Evolutionary conservation across 169 alveolate species (phyloP).

Genomic region (Plasmodium cynomolgi): DNA sequence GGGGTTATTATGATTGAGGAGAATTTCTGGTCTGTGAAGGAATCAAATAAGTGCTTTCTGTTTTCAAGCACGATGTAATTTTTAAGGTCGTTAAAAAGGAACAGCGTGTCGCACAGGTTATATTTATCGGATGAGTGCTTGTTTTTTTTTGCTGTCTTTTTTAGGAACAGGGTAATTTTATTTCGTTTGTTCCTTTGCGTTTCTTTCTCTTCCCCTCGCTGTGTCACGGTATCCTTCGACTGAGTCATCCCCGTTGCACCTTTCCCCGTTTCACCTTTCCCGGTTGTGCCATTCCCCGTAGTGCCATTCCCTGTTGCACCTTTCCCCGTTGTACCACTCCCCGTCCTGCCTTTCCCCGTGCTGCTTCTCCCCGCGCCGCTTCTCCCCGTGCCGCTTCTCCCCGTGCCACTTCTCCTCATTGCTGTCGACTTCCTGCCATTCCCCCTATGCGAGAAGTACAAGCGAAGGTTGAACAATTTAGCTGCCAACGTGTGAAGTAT

Average conservation of each 20-base stretch:
- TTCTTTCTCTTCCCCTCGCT: slow-evolving; percentile 18
- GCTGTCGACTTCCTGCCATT: neutral
- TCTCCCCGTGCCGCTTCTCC: neutral
- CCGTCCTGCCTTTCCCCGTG: neutral
- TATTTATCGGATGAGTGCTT: neutral
- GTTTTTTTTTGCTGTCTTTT: slow-evolving; percentile 24
- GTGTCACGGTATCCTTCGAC: neutral
- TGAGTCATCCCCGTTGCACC: neutral
- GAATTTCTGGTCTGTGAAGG: slow-evolving; percentile 18
- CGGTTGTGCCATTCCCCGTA: too few species aligned
- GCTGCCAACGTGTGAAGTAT: neutral
- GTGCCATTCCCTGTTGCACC: neutral
- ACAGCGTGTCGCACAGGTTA: slow-evolving; percentile 16
- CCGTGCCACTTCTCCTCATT: neutral
- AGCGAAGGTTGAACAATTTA: neutral
- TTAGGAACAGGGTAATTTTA: slow-evolving; percentile 18
- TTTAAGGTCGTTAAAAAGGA: slow-evolving; percentile 42
- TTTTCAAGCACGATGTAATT: slow-evolving; percentile 47
- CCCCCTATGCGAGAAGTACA: slow-evolving; percentile 13
- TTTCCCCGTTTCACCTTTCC: neutral
- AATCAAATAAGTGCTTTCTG: slow-evolving; percentile 27
- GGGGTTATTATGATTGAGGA: slow-evolving; percentile 71
- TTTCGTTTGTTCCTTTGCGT: slow-evolving; percentile 8
- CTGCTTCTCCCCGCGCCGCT: neutral
- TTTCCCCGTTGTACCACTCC: neutral